Evolutionary conservation across 768 basidiomycete genomes (phyloP).

Genomic region (Thelephora ganbajun): DNA sequence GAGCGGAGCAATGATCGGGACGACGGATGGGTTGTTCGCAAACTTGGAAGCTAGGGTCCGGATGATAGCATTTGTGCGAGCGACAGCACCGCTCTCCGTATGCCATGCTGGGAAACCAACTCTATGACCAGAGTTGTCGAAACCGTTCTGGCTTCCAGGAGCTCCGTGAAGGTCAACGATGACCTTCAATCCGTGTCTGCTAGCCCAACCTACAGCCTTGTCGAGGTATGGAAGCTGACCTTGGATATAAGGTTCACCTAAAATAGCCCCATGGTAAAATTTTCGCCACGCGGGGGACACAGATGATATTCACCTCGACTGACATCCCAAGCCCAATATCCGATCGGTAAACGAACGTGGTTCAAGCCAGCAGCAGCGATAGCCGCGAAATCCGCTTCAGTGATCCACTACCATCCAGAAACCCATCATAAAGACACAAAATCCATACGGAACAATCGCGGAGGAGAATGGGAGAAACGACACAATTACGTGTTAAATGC

Average conservation of each 20-base stretch:
- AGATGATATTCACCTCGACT: conserved; percentile 14
- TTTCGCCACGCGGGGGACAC: neutral
- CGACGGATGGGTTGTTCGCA: conserved; percentile 36
- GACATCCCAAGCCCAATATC: conserved; percentile 85
- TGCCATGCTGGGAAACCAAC: conserved; percentile 57
- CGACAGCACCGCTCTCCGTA: conserved; percentile 45
- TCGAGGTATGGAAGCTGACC: conserved; percentile 61
- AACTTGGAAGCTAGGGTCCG: conserved; percentile 47
- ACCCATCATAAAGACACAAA: too few relatives aligned
- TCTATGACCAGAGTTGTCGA: conserved; percentile 69
- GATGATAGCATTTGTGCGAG: conserved; percentile 54
- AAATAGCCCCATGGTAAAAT: conserved; percentile 13
- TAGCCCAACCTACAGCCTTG: conserved; percentile 60
- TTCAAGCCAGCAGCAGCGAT: conserved; percentile 72
- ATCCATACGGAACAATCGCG: neutral
- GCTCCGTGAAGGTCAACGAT: conserved; percentile 62
- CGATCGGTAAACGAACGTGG: conserved; percentile 75
- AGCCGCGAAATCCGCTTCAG: conserved; percentile 59
- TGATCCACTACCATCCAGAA: conserved; percentile 50
- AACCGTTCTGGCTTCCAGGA: conserved; percentile 79
- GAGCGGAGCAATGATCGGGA: conserved; percentile 57
- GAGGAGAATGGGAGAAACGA: too few relatives aligned
- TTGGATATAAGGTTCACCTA: conserved; percentile 66
- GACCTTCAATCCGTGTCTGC: conserved; percentile 56
- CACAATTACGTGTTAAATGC: conserved; percentile 7